phyloP scores from a whole-genome alignment of 257 asterid species.

The Solanum boliviense region DNA sequence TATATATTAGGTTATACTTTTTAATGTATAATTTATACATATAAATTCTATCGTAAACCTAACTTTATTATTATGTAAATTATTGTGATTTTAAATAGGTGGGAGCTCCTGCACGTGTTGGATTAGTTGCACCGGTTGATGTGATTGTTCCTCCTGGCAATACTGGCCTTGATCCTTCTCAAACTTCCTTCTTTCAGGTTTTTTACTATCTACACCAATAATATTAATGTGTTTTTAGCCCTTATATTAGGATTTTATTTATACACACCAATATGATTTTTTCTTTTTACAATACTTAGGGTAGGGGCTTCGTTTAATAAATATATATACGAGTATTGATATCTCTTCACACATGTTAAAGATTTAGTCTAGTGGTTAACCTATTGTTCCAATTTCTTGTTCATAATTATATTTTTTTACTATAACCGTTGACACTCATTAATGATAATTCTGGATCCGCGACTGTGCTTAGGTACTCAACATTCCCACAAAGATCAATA shows the following conservation, averaged over 20 bases:
- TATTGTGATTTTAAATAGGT: conserved; percentile 26
- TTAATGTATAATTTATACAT: background rate
- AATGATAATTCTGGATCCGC: background rate
- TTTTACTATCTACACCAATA: background rate
- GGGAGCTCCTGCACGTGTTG: conserved; percentile 99
- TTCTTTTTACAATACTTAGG: background rate
- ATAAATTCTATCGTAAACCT: background rate
- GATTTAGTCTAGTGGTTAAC: no score
- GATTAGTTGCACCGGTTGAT: conserved; percentile 81
- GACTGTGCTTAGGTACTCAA: conserved; percentile 39
- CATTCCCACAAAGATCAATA: conserved; percentile 93
- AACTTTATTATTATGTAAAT: background rate
- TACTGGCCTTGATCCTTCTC: conserved; percentile 93
- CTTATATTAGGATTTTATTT: no score
- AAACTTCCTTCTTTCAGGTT: conserved; percentile 94
- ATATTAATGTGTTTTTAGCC: background rate
- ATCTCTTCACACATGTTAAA: no score
- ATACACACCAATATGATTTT: no score
- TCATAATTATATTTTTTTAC: no score
- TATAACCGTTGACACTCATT: accelerated
- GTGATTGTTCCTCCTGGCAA: conserved; percentile 95
- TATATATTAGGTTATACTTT: background rate
- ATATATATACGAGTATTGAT: no score
- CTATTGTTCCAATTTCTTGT: no score
- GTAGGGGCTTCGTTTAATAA: no score